Evolutionary conservation across 2,329 filamentous ascomycete genomes (phyloP), one percentile per base, ranked within the genome.

Genomic region (Apiospora rasikravindrae): DNA sequence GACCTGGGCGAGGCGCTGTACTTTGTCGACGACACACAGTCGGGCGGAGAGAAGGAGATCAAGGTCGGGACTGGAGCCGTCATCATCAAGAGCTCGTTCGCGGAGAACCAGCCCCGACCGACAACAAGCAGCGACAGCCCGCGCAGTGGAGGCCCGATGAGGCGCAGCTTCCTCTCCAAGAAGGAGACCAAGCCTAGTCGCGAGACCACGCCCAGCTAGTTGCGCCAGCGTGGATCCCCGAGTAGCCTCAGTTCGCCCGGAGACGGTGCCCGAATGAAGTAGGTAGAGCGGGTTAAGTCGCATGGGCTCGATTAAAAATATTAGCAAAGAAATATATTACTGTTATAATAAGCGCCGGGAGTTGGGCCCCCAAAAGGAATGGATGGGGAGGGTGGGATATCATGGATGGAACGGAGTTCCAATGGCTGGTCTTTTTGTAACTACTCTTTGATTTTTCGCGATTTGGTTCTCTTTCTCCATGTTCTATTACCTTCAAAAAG

Each of bases 1-100:
- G 89, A 92, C 73, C 88, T 99, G 0, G 96, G 96, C 70, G 95
- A 98, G 79, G 90, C 90, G 6, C 81, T 93, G n/a, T 97, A 98
- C 84, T 95, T 97, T 80, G 90, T 99, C n/a, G 94, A 96, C 75
- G 96, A 99, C 80, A 89, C 87, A 1, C 89, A 90, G 2, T 84
- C 86, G 0, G 89, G 89, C 14, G 85, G 87, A 44, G 92, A 96
- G 76, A 96, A 96, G 85, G 86, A 90, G 53, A 83, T 99, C 70
- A 88, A 85, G 45, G 91, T 95, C 37, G 96, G 96, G 16, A 86
- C 84, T 47, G 95, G 94, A 33, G 88, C 84, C 1, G 92, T 98
- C 0, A 86, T 90, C 0, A 81, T 98, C 67, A 92, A 91, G 84
- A 96, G 92, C 80, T 89, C 86, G 70, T 98, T 97, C 78, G 83